A percentile compares a stretch with the other conserved stretches of the same genome.
phyloP scores from a whole-genome alignment of 352 stramenopile genomes.

The Pythium dissimile region DNA sequence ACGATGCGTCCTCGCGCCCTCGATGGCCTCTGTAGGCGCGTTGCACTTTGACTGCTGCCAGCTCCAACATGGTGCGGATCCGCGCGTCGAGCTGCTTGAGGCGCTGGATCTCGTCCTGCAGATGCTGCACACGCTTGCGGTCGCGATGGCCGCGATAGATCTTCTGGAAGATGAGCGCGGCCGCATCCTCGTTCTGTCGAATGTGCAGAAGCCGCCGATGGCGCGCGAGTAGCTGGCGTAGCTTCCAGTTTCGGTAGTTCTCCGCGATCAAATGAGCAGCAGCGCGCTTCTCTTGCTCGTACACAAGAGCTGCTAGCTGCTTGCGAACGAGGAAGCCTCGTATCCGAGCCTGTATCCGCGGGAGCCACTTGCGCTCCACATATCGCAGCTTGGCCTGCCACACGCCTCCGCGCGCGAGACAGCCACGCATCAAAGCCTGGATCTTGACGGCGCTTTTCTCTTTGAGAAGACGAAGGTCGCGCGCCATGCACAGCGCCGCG shows the following conservation, averaged over 20 bases:
- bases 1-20: conserved; percentile 42
- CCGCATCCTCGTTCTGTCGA: conserved; percentile 48
- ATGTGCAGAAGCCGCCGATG: conserved; percentile 53
- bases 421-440: conserved; percentile 80
- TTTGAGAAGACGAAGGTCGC: conserved; percentile 46
- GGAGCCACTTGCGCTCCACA: conserved; percentile 58
- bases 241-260: conserved; percentile 46
- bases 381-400: conserved; percentile 65
- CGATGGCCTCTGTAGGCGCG: conserved; percentile 61
- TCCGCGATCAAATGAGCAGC: conserved; percentile 41
- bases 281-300: conserved; percentile 24
- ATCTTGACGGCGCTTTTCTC: conserved; percentile 59
- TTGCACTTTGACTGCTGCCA: conserved; percentile 70
- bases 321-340: conserved; percentile 76
- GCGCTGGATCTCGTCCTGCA: conserved; percentile 42
- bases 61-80: conserved; percentile 49
- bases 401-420: conserved; percentile 67
- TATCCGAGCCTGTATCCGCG: conserved; percentile 74
- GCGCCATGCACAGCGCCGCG: conserved; percentile 57
- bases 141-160: conserved; percentile 65
- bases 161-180: conserved; percentile 71
- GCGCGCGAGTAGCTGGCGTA: conserved; percentile 48
- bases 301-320: conserved; percentile 27
- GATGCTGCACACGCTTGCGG: conserved; percentile 33
- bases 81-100: conserved; percentile 50